phyloP scores from a whole-genome alignment of 140 eudicot genomes.

The Stevia rebaudiana region DNA sequence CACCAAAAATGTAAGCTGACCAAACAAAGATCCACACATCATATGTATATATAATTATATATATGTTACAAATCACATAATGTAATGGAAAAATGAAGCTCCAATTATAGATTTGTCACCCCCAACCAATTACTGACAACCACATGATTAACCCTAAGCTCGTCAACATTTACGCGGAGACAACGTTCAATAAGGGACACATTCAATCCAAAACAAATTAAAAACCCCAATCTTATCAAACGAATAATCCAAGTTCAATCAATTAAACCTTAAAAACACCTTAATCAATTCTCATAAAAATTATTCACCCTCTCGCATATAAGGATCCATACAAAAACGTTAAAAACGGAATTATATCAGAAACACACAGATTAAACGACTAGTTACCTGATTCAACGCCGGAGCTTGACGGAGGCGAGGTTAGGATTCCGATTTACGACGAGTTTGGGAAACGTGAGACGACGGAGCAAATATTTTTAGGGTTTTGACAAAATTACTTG shows the following conservation, averaged over 20 bases:
- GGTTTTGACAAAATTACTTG: conserved; percentile 11
- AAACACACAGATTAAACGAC: background rate
- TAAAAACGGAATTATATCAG: background rate
- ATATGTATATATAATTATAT: background rate
- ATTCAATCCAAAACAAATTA: background rate
- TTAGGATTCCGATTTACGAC: conserved; percentile 16
- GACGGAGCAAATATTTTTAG: conserved; percentile 11
- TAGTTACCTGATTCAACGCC: conserved; percentile 21
- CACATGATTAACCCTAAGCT: background rate
- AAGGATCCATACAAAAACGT: background rate
- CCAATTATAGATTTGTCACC: background rate
- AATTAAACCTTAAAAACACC: background rate
- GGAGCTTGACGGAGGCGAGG: conserved; percentile 1
- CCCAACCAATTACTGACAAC: background rate
- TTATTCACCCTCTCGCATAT: background rate
- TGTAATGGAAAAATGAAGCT: background rate
- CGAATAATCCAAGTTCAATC: background rate
- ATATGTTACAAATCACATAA: background rate
- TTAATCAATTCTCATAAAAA: background rate
- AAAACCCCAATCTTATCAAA: conserved; percentile 2
- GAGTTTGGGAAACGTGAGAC: background rate
- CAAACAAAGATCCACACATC: background rate
- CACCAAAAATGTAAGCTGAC: background rate
- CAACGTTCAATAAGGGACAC: background rate
- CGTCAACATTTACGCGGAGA: background rate